Evolutionary conservation across 148 eudicot species (phyloP), one percentile per base, ranked within the genome.

Genomic region (Selenicereus undatus): DNA sequence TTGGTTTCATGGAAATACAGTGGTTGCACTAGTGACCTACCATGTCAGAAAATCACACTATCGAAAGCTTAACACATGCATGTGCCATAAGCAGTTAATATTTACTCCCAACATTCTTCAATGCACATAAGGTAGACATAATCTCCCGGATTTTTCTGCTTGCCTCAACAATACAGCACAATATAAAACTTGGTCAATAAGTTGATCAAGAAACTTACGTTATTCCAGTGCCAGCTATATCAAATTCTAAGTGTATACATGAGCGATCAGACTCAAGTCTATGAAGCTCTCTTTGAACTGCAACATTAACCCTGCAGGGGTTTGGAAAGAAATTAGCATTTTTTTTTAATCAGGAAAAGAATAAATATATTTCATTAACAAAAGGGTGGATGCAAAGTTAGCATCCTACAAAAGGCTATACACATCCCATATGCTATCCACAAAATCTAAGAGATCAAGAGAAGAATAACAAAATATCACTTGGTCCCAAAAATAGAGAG

Each of bases 201-300:
- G 64, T 20, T 27, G 50, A 29, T 65, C 11, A 52, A 32, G 29
- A 27, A 8, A 32, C 94, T 87, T 86, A 94, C 96, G 74, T 82
- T 20, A 94, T 68, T 52, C 91, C 90, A 71, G 93, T 92, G 73
- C 91, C 89, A 35, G 91, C 85, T 45, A 91, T 81, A 78, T 94
- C 94, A 75, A 94, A 92, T 83, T 94, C 98, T 93, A 94, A 84
- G 89, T 94, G 98, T 74, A 87, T 92, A 87, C 98, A 94, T 72
- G 98, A 94, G 68, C 98, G 98, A 71, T 94, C 94, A 77, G 98
- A 94, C 77, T 89, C 93, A 39, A 90, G 86, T 83, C 80, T 91
- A 83, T 94, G 98, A 80, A 94, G 98, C 89, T 94, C 98, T 82
- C 83, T 90, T 81, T 83, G 85, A 65, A 91, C 90, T 74, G 93